A percentile compares a stretch with the other conserved stretches of the same genome.
Evolutionary conservation across 768 basidiomycete genomes (phyloP).

Genomic region (Trametes punicea): DNA sequence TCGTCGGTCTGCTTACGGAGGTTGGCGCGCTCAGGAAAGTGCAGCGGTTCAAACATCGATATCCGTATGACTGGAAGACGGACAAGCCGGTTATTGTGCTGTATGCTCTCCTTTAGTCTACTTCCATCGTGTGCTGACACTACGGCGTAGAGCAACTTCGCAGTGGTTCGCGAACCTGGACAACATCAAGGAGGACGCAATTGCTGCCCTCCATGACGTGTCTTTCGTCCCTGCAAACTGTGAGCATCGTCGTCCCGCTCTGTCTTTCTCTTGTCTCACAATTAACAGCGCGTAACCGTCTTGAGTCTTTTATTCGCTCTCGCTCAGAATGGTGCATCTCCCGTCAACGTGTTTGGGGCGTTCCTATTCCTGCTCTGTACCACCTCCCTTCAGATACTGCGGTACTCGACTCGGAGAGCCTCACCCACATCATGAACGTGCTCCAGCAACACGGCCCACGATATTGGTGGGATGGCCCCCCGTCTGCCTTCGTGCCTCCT

Average conservation of each 20-base stretch:
- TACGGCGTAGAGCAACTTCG: conserved; percentile 69
- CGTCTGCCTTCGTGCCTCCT: conserved; percentile 76
- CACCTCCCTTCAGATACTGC: conserved; percentile 59
- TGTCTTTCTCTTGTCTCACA: neutral
- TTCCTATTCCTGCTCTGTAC: conserved; percentile 89
- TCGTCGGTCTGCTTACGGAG: conserved; percentile 61
- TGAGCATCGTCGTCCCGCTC: conserved; percentile 34
- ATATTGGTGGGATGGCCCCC: conserved; percentile 92
- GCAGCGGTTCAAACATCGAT: conserved; percentile 77
- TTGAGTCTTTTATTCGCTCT: conserved; percentile 79
- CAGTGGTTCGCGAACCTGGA: conserved; percentile 98
- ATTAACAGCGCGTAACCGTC: conserved; percentile 74
- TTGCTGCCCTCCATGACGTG: conserved; percentile 66
- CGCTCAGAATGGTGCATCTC: conserved; percentile 99
- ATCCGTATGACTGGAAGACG: conserved; percentile 97
- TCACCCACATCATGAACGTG: conserved; percentile 75
- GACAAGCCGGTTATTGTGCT: conserved; percentile 88
- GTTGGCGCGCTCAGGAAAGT: conserved; percentile 58
- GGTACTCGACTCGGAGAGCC: conserved; percentile 57
- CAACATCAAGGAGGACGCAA: conserved; percentile 72
- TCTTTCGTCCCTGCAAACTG: conserved; percentile 74
- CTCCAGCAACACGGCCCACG: conserved; percentile 68
- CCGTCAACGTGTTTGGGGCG: conserved; percentile 95
- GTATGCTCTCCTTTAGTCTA: conserved; percentile 41
- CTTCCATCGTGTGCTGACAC: neutral